Evolutionary conservation across 2,329 filamentous ascomycete genomes (phyloP).

Genomic region (Alternaria panax): DNA sequence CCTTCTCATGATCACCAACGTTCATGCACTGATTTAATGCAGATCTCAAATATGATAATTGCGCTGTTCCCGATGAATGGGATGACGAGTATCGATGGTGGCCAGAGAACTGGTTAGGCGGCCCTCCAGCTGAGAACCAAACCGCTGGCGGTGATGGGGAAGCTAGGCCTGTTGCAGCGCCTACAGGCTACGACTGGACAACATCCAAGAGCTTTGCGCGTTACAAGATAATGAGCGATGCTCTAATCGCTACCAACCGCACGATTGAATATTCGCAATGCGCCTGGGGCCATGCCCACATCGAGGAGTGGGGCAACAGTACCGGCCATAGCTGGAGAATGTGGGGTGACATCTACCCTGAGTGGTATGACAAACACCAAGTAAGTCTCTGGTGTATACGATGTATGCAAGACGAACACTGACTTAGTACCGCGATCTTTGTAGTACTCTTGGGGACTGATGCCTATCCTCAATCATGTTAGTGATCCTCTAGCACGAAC

Average conservation of each 20-base stretch:
- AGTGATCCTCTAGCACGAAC: neutral
- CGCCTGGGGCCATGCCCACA: slow-evolving; percentile 44
- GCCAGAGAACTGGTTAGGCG: slow-evolving; percentile 45
- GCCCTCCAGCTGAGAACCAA: slow-evolving; percentile 54
- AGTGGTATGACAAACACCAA: slow-evolving; percentile 20
- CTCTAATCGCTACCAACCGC: slow-evolving; percentile 50
- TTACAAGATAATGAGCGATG: slow-evolving; percentile 57
- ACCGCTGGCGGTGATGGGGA: slow-evolving; percentile 23
- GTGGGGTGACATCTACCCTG: slow-evolving; percentile 33
- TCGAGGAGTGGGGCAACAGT: slow-evolving; percentile 42
- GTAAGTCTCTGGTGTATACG: neutral
- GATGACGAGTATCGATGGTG: slow-evolving; percentile 51
- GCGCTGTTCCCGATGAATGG: slow-evolving; percentile 48
- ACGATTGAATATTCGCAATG: slow-evolving; percentile 48
- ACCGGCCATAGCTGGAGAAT: slow-evolving; percentile 45
- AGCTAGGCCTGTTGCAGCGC: slow-evolving; percentile 48
- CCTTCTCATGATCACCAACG: neutral
- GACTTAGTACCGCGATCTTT: neutral
- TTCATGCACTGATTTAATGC: neutral
- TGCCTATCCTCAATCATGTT: slow-evolving; percentile 29
- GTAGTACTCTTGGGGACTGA: slow-evolving; percentile 20
- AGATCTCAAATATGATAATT: slow-evolving; percentile 47
- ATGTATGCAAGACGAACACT: neutral
- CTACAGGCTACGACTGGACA: slow-evolving; percentile 59
- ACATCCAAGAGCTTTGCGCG: slow-evolving; percentile 57